Evolutionary conservation across 805 yeast species (phyloP).

Genomic region (Pichia exigua): DNA sequence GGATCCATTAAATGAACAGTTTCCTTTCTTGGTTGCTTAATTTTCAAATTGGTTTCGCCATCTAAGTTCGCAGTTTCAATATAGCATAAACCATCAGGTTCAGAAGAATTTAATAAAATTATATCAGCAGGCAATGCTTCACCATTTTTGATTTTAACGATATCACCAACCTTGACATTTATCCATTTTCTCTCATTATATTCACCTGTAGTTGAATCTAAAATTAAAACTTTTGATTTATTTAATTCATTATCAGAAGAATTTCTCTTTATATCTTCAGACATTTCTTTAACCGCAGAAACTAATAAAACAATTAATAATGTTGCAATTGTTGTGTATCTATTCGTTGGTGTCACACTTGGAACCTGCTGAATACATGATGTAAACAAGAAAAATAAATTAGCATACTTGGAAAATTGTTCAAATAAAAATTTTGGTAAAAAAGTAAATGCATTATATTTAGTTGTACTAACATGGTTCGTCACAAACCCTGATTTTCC

Average conservation of each 20-base stretch:
- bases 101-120: slow-evolving; percentile 79
- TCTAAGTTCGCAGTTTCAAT: slow-evolving; percentile 96
- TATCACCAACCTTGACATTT: slow-evolving; percentile 83
- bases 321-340: slow-evolving; percentile 93
- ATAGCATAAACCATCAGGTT: slow-evolving; percentile 96
- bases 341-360: slow-evolving; percentile 88
- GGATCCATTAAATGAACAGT: slow-evolving; percentile 70
- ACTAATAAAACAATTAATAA: slow-evolving; percentile 75
- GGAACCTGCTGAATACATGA: slow-evolving; percentile 96
- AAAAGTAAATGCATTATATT: slow-evolving; percentile 88
- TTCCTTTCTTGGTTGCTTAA: slow-evolving; percentile 79
- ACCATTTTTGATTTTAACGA: slow-evolving; percentile 75
- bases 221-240: slow-evolving; percentile 57
- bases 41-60: slow-evolving; percentile 95
- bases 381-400: slow-evolving; percentile 86
- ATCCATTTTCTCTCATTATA: slow-evolving; percentile 75
- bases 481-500: slow-evolving; percentile 51
- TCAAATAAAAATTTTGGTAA: slow-evolving; percentile 91
- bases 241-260: slow-evolving; percentile 85
- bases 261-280: slow-evolving; percentile 86
- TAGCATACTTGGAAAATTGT: slow-evolving; percentile 96
- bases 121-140: slow-evolving; percentile 94
- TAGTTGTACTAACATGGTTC: slow-evolving; percentile 90
- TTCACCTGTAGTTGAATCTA: slow-evolving; percentile 48
- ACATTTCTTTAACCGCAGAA: slow-evolving; percentile 84